A percentile compares a stretch with the other conserved stretches of the same genome.
Conservation (phyloP, 169 alveolate species). For the Plasmodium relictum region DNA sequence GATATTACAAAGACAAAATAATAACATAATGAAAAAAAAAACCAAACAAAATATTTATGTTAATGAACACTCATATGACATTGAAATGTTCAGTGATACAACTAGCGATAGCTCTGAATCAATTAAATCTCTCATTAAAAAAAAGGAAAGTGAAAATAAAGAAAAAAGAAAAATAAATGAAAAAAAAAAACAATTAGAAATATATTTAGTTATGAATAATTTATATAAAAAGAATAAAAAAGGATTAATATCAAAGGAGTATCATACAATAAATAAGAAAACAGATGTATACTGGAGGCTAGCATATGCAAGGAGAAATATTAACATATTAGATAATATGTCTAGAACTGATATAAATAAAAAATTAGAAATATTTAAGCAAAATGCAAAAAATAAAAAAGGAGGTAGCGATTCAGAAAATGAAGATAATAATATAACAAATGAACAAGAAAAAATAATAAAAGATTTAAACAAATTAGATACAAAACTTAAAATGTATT, state of each 20-base stretch:
- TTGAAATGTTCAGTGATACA: conserved; percentile 70
- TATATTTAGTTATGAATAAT: conserved; percentile 62
- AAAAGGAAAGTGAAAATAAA: neutral
- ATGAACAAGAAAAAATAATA: neutral
- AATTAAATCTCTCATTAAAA: neutral
- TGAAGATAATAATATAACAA: neutral
- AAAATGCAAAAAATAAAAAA: conserved; percentile 8
- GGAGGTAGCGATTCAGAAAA: neutral
- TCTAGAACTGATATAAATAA: conserved; percentile 8
- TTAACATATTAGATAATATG: conserved; percentile 12
- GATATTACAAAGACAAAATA: conserved; percentile 41
- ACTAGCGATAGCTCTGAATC: neutral
- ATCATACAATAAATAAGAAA: conserved; percentile 54
- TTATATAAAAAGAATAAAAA: conserved; percentile 40
- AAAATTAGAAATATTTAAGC: conserved; percentile 28
- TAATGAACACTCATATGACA: conserved; percentile 47
- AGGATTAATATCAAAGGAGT: conserved; percentile 26
- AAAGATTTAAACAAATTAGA: conserved; percentile 22
- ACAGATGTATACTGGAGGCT: conserved; percentile 71
- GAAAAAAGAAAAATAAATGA: conserved; percentile 28
- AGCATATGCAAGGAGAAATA: conserved; percentile 50
- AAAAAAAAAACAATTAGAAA: conserved; percentile 52
- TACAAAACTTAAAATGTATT: conserved; percentile 36
- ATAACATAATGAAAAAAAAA: conserved; percentile 29
- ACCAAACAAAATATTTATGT: conserved; percentile 42